A percentile compares a stretch with the other conserved stretches of the same genome.
Conservation (phyloP, 768 basidiomycete species). For the Lentinula edodes region DNA sequence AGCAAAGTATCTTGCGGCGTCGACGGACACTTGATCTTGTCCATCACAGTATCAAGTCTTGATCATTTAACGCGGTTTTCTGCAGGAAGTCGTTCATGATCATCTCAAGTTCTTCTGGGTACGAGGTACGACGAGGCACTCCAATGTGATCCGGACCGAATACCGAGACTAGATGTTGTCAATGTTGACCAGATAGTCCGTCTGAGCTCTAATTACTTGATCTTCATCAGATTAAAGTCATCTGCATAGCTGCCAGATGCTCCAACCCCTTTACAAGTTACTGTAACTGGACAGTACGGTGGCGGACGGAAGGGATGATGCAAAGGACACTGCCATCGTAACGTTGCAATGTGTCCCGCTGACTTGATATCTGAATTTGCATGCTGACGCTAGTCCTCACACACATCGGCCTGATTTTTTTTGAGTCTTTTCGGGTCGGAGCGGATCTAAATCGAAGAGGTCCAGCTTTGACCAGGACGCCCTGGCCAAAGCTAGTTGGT, state of each 20-base stretch:
- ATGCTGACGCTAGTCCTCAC: not conserved
- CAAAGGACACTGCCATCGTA: not conserved
- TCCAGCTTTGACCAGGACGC: not conserved
- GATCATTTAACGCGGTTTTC: not conserved
- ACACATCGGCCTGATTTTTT: not conserved
- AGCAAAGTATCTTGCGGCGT: not conserved
- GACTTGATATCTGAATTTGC: too few relatives aligned
- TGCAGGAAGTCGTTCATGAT: not conserved
- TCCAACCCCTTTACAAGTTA: not conserved
- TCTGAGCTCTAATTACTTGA: not conserved
- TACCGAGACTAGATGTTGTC: not conserved
- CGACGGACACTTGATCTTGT: not conserved
- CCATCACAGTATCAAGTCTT: not conserved
- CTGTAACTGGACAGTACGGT: not conserved
- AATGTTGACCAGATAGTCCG: not conserved
- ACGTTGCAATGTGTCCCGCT: too few relatives aligned
- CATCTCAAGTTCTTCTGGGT: not conserved
- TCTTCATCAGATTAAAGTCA: not conserved
- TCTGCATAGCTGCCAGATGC: not conserved
- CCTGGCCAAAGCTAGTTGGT: not conserved
- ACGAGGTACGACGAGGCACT: not conserved
- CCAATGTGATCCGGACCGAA: not conserved
- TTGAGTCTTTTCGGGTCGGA: not conserved
- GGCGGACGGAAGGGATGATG: not conserved
- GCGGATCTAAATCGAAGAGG: constrained; percentile 1